Conservation (phyloP, 2,329 filamentous ascomycete species). For the Albophoma yamanashiensis region DNA sequence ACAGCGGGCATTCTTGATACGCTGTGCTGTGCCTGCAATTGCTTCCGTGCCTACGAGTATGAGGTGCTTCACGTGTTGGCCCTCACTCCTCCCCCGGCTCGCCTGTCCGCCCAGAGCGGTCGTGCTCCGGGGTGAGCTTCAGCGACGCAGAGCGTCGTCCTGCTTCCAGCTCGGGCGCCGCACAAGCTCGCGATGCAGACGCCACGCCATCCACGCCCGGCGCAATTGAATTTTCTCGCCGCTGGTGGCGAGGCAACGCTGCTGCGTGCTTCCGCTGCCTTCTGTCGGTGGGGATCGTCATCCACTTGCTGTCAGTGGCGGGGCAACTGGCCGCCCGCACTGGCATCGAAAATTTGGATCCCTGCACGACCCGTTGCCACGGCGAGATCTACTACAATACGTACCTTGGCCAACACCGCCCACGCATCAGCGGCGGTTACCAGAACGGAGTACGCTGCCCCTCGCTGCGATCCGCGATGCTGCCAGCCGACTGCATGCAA, state of each 20-base stretch:
- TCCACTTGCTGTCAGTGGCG: background rate
- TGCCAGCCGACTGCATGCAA: too few species aligned
- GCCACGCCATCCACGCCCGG: background rate
- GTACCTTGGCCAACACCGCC: background rate
- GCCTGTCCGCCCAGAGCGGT: background rate
- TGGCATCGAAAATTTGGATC: background rate
- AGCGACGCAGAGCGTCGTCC: too few species aligned
- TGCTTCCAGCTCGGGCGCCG: background rate
- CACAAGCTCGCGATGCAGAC: background rate
- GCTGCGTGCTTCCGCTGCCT: background rate
- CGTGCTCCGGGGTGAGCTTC: background rate
- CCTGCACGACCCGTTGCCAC: background rate
- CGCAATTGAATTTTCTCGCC: constrained; percentile 3
- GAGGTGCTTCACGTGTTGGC: too few species aligned
- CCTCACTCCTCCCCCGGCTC: too few species aligned
- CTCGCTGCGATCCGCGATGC: background rate
- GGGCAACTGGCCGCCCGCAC: background rate
- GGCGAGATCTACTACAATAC: background rate
- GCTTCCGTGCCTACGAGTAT: too few species aligned
- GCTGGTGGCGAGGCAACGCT: constrained; percentile 6
- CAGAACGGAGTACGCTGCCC: background rate
- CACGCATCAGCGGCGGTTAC: background rate
- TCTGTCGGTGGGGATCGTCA: background rate
- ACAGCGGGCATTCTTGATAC: too few species aligned
- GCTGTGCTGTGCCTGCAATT: too few species aligned